phyloP scores from a whole-genome alignment of 345 rosid genomes.

The Lagerstroemia speciosa region DNA sequence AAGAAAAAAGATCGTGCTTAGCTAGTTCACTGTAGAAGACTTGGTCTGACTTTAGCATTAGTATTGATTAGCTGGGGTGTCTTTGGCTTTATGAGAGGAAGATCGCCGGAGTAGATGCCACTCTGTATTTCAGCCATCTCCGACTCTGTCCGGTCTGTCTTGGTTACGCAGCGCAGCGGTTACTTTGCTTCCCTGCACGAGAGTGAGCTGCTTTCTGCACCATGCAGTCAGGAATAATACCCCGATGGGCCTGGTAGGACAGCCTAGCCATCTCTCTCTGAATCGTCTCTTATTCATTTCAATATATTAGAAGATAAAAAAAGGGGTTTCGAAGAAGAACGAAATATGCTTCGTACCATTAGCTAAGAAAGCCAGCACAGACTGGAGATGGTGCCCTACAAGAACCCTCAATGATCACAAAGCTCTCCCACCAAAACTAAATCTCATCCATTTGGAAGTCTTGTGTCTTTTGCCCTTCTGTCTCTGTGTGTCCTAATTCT shows the following conservation, averaged over 20 bases:
- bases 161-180: no score
- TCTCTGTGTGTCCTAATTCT: neutral
- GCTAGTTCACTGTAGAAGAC: no score
- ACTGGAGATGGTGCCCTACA: no score
- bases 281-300: neutral
- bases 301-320: neutral
- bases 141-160: no score
- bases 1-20: no score
- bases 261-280: neutral
- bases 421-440: constrained; percentile 16
- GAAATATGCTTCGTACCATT: constrained; percentile 59
- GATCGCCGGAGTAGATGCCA: no score
- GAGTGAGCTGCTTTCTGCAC: no score
- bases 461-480: neutral
- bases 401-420: constrained; percentile 21
- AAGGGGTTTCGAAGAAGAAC: neutral
- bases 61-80: no score
- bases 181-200: no score
- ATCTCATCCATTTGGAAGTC: neutral
- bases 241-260: neutral
- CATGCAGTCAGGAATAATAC: neutral
- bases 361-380: constrained; percentile 48
- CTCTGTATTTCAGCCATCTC: no score
- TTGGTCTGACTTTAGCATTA: no score
- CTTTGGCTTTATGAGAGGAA: no score